Conservation (phyloP, 441 rosid species). For the Melastoma candidum region DNA sequence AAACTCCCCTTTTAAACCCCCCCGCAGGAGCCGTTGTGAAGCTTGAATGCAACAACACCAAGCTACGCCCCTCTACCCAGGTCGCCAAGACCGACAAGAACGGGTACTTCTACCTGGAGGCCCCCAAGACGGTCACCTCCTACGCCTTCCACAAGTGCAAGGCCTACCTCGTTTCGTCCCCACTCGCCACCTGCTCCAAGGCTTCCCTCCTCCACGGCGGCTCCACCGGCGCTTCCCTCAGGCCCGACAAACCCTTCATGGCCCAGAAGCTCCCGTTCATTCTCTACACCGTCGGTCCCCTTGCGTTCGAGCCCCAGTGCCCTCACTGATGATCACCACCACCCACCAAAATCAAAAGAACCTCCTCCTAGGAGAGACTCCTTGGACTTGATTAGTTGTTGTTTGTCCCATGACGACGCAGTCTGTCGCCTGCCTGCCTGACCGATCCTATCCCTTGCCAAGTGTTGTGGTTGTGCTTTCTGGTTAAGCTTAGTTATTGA, state of each 20-base stretch:
- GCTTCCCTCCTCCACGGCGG: conserved; percentile 15
- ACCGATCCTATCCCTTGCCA: too few species aligned
- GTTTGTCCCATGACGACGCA: too few species aligned
- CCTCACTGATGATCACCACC: neutral
- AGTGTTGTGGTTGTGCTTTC: too few species aligned
- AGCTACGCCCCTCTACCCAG: conserved; percentile 10
- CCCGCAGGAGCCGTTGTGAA: too few species aligned
- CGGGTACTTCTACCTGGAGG: conserved; percentile 18
- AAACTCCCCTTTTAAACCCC: too few species aligned
- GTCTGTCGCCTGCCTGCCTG: too few species aligned
- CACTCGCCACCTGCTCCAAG: conserved; percentile 9
- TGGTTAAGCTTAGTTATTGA: too few species aligned
- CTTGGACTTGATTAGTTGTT: too few species aligned
- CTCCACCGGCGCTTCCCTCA: conserved; percentile 7
- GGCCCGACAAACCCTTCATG: conserved; percentile 10
- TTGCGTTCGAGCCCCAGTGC: conserved; percentile 17
- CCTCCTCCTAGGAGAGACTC: too few species aligned
- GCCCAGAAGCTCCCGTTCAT: conserved; percentile 11
- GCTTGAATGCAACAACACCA: conserved; percentile 47
- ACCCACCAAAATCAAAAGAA: too few species aligned
- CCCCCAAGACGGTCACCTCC: conserved; percentile 16
- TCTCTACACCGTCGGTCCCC: conserved; percentile 15
- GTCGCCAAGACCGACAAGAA: conserved; percentile 16
- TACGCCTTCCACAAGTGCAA: conserved; percentile 21
- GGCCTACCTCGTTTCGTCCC: conserved; percentile 10